Evolutionary conservation across 2,329 filamentous ascomycete species (phyloP).

Genomic region (Colletotrichum agaves): DNA sequence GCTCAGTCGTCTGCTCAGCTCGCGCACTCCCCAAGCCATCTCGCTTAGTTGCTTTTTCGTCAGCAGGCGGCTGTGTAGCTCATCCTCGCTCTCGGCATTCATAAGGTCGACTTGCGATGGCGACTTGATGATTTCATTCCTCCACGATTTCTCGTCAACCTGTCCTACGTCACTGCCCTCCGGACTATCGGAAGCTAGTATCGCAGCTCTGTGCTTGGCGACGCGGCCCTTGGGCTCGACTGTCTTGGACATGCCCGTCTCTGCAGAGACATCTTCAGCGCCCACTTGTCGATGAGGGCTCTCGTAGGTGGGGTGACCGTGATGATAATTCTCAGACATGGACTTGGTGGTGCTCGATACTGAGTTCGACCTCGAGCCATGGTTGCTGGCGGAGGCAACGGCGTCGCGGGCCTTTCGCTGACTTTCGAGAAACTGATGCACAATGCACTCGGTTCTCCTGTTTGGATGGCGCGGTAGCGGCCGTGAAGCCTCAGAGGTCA

Average conservation of each 20-base stretch:
- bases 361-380: slow-evolving; percentile 38
- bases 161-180: slow-evolving; percentile 60
- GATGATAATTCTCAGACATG: slow-evolving; percentile 38
- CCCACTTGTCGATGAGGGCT: slow-evolving; percentile 32
- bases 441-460: slow-evolving; percentile 68
- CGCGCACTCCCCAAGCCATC: slow-evolving; percentile 95
- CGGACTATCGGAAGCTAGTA: slow-evolving; percentile 60
- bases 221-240: slow-evolving; percentile 57
- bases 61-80: slow-evolving; percentile 75
- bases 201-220: slow-evolving; percentile 72
- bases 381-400: slow-evolving; percentile 40
- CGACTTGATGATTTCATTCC: slow-evolving; percentile 56
- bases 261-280: slow-evolving; percentile 40
- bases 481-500: slow-evolving; percentile 58
- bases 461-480: slow-evolving; percentile 48
- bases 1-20: slow-evolving; percentile 86
- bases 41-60: slow-evolving; percentile 96
- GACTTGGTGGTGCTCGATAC: slow-evolving; percentile 31
- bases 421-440: slow-evolving; percentile 72
- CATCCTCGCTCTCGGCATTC: slow-evolving; percentile 43
- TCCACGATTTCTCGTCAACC: slow-evolving; percentile 67
- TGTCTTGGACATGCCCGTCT: slow-evolving; percentile 44
- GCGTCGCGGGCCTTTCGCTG: slow-evolving; percentile 55
- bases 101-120: slow-evolving; percentile 53
- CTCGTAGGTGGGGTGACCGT: slow-evolving; percentile 44